Evolutionary conservation across 2,329 filamentous ascomycete species (phyloP).

Genomic region (Ophiosphaerella narmari): DNA sequence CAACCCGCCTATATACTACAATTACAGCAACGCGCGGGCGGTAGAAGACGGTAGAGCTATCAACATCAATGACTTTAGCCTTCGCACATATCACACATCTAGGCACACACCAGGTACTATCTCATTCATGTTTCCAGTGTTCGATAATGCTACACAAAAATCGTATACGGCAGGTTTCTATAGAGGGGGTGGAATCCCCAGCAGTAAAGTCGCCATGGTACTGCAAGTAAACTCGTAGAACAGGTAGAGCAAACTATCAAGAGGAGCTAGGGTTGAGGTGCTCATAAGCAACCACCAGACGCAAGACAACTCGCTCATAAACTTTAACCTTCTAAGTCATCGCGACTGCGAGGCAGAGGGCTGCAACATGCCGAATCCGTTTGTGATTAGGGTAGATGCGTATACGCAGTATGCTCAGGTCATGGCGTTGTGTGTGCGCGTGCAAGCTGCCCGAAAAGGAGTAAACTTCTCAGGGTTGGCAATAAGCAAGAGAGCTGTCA

Average conservation of each 20-base stretch:
- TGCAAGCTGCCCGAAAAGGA: not conserved
- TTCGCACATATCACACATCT: conserved; percentile 1
- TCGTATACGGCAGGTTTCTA: conserved; percentile 12
- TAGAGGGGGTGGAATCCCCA: conserved; percentile 10
- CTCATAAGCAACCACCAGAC: conserved; percentile 17
- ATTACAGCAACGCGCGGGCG: conserved; percentile 2
- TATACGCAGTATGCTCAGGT: conserved; percentile 9
- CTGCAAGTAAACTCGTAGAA: conserved; percentile 8
- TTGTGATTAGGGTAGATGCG: conserved; percentile 10
- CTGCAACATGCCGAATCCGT: conserved; percentile 8
- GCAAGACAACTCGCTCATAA: conserved; percentile 13
- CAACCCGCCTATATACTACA: conserved; percentile 1
- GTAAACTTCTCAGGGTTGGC: too few relatives aligned
- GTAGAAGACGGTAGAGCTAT: conserved; percentile 12
- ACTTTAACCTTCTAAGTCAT: conserved; percentile 13
- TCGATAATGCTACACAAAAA: conserved; percentile 4
- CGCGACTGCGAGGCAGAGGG: not conserved
- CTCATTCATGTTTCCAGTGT: conserved; percentile 10
- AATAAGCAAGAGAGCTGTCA: too few relatives aligned
- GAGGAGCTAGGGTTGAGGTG: conserved; percentile 9
- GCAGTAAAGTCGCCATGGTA: not conserved
- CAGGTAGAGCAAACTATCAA: conserved; percentile 5
- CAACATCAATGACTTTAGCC: not conserved
- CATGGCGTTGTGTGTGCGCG: conserved; percentile 12
- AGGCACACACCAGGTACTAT: conserved; percentile 14